Percentiles rank a stretch among this genome's conserved stretches.
Evolutionary conservation across 805 yeast species (phyloP).

Genomic region (Scheffersomyces spartinae): DNA sequence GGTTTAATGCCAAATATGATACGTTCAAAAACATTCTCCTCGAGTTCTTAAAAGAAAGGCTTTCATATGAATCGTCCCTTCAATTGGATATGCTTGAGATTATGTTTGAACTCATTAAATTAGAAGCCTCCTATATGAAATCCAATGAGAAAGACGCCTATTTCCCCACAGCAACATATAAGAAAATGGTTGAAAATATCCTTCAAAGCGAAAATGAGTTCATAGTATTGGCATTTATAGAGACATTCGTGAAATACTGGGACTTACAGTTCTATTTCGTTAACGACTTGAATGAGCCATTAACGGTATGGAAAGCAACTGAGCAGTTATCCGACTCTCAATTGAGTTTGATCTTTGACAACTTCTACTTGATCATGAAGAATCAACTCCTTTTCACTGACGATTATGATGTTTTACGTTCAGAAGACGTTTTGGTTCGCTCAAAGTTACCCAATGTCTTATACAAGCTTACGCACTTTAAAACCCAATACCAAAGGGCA

Average conservation of each 20-base stretch:
- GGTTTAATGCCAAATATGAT: conserved; percentile 53
- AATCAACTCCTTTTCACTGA: conserved; percentile 11
- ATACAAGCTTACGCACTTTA: conserved; percentile 34
- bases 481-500: conserved; percentile 55
- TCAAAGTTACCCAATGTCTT: conserved; percentile 22
- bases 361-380: conserved; percentile 27
- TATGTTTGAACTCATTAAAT: conserved; percentile 40
- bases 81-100: conserved; percentile 44
- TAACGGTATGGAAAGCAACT: conserved; percentile 11
- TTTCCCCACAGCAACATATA: conserved; percentile 50
- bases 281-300: conserved; percentile 26
- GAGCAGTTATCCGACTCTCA: conserved; percentile 2
- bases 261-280: conserved; percentile 74
- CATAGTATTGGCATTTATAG: conserved; percentile 43
- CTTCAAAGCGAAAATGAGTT: conserved; percentile 27
- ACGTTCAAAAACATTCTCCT: conserved; percentile 36
- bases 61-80: conserved; percentile 37
- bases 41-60: conserved; percentile 24
- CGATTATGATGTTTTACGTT: conserved; percentile 12
- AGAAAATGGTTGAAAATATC: conserved; percentile 24
- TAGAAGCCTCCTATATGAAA: conserved; percentile 44
- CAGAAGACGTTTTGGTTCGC: conserved; percentile 7
- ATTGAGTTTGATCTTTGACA: conserved; percentile 19
- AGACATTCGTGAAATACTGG: conserved; percentile 44
- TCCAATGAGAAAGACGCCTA: conserved; percentile 41